Evolutionary conservation across 2,329 filamentous ascomycete species (phyloP).

Genomic region (Aureobasidium pullulans): DNA sequence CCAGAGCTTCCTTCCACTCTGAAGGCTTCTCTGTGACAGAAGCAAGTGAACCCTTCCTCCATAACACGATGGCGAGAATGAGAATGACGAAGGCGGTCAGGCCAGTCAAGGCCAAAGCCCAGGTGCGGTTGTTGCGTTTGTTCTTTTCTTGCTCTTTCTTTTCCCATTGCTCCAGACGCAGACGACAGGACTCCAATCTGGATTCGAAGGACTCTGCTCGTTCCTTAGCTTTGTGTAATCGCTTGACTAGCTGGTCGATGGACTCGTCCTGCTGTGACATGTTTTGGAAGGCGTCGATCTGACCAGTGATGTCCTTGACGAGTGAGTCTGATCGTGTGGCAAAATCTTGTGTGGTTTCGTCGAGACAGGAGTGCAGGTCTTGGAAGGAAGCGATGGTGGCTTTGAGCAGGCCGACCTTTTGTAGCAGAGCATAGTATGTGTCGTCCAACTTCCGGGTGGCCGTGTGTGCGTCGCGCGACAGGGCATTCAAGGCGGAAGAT

Average conservation of each 20-base stretch:
- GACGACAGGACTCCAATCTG: constrained; percentile 57
- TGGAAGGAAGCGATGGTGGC: constrained; percentile 58
- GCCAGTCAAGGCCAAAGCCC: background rate
- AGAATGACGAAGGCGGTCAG: constrained; percentile 3
- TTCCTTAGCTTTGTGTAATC: constrained; percentile 54
- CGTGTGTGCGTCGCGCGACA: constrained; percentile 54
- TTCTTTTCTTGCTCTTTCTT: constrained; percentile 62
- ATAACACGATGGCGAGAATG: constrained; percentile 1
- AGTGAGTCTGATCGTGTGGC: constrained; percentile 58
- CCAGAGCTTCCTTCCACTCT: constrained; percentile 9
- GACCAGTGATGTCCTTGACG: constrained; percentile 63
- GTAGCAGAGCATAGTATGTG: constrained; percentile 65
- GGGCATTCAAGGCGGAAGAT: constrained; percentile 32
- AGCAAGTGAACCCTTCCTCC: constrained; percentile 12
- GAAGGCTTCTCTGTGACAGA: constrained; percentile 5
- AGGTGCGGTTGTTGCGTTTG: constrained; percentile 34
- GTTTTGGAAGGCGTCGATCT: constrained; percentile 42
- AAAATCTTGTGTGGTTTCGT: constrained; percentile 53
- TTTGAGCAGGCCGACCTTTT: constrained; percentile 59
- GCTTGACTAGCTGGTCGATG: constrained; percentile 54
- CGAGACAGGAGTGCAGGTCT: constrained; percentile 57
- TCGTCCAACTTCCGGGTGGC: constrained; percentile 63
- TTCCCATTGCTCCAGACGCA: constrained; percentile 61
- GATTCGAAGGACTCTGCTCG: constrained; percentile 53
- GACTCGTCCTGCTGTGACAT: constrained; percentile 59